A percentile compares a stretch with the other conserved stretches of the same genome.
These are phyloP conservation scores for Phialocephala sp. DNA, from an alignment of 2,329 filamentous ascomycete genomes.

Conservation along the genomic window DNA sequence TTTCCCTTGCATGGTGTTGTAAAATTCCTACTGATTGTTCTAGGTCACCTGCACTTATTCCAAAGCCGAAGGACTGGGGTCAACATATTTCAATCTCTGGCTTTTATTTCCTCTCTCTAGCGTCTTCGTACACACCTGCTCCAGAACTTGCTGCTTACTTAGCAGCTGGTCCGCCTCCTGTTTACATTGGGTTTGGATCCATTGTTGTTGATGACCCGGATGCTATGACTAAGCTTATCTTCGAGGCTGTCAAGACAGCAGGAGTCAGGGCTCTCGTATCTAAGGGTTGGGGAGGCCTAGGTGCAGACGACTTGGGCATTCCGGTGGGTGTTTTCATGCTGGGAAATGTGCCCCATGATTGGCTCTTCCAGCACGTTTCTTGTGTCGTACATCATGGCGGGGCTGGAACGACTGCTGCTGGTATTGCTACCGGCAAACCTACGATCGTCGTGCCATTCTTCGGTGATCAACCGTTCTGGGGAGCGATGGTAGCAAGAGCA, in stretches of 20 bases:
- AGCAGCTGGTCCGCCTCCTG: conserved; percentile 69
- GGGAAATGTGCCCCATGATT: conserved; percentile 86
- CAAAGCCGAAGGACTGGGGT: conserved; percentile 79
- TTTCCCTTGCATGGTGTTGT: neutral
- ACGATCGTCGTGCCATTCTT: conserved; percentile 89
- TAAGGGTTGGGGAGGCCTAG: conserved; percentile 87
- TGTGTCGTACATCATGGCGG: conserved; percentile 88
- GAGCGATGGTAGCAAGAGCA: conserved; percentile 73
- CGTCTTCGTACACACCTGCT: conserved; percentile 68
- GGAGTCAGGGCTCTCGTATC: conserved; percentile 82
- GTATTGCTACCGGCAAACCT: conserved; percentile 79
- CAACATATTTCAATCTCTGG: conserved; percentile 74
- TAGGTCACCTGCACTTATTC: conserved; percentile 75
- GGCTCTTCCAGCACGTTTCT: conserved; percentile 82
- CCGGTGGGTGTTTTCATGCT: conserved; percentile 83
- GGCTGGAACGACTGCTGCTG: conserved; percentile 85
- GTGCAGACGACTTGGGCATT: conserved; percentile 70
- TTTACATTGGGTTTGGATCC: conserved; percentile 84
- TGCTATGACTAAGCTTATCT: conserved; percentile 72
- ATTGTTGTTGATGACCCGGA: conserved; percentile 82
- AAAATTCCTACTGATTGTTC: conserved; percentile 18
- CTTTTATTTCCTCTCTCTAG: conserved; percentile 76
- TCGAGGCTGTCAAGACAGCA: conserved; percentile 69
- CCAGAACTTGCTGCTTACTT: conserved; percentile 71
- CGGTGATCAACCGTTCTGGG: conserved; percentile 85